Evolutionary conservation across 768 basidiomycete genomes (phyloP).

Genomic region (Filobasidium floriforme): DNA sequence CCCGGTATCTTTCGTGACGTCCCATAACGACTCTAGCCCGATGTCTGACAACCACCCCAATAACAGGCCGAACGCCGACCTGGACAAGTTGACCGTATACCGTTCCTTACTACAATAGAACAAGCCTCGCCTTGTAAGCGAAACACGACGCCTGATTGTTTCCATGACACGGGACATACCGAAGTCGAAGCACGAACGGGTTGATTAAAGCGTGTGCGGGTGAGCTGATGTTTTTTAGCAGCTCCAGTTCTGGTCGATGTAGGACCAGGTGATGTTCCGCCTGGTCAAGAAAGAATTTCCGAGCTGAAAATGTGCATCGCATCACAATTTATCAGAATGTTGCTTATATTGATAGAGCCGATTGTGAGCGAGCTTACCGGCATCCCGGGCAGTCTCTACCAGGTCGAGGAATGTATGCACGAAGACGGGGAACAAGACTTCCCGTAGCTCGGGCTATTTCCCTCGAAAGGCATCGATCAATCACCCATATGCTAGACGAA

Average conservation of each 20-base stretch:
- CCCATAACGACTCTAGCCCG: conserved; percentile 65
- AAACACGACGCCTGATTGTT: neutral
- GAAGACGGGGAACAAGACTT: conserved; percentile 90
- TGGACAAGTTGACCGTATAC: conserved; percentile 79
- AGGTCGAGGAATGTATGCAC: conserved; percentile 95
- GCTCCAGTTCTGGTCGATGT: conserved; percentile 65
- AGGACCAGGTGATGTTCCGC: conserved; percentile 59
- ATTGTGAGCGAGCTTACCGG: conserved; percentile 54
- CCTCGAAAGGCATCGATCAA: conserved; percentile 11
- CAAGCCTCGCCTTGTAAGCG: neutral
- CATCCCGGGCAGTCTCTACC: conserved; percentile 79
- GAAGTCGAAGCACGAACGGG: conserved; percentile 71
- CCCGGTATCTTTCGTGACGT: conserved; percentile 65
- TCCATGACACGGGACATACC: conserved; percentile 37
- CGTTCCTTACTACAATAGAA: conserved; percentile 54
- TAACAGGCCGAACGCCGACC: conserved; percentile 82
- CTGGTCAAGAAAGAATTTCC: conserved; percentile 65
- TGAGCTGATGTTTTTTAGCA: conserved; percentile 69
- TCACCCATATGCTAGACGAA: neutral
- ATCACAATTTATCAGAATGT: neutral
- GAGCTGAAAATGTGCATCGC: too few relatives aligned
- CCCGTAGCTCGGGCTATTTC: conserved; percentile 81
- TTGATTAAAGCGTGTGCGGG: conserved; percentile 78
- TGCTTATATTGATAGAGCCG: neutral
- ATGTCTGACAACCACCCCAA: conserved; percentile 93